Evolutionary conservation across 2,329 filamentous ascomycete species (phyloP).

Genomic region (Talaromyces verruculosus): DNA sequence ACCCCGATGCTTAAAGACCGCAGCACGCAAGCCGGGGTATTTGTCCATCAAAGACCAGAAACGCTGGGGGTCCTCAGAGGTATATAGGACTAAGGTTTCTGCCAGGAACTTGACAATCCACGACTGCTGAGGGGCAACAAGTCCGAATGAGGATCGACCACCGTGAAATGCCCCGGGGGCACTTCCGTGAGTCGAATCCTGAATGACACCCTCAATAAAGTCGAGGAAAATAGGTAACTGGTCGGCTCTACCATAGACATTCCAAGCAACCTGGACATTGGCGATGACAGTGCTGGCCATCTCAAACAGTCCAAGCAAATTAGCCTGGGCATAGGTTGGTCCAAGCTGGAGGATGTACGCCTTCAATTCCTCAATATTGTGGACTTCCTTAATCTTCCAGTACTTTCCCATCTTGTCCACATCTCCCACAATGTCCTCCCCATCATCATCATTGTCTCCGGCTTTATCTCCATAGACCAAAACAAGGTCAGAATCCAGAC

Average conservation of each 20-base stretch:
- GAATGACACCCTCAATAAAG: conserved; percentile 8
- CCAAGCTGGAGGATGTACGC: conserved; percentile 1
- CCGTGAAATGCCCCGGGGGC: no score
- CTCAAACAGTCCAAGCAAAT: not conserved
- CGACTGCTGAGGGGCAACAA: not conserved
- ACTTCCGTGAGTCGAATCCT: not conserved
- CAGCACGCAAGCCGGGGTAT: not conserved
- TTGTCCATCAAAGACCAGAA: conserved; percentile 5
- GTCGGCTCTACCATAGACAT: not conserved
- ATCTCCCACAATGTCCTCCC: conserved; percentile 7
- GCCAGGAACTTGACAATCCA: conserved; percentile 7
- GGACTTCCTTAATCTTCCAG: not conserved
- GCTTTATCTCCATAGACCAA: not conserved
- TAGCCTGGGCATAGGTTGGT: not conserved
- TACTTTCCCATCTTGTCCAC: not conserved
- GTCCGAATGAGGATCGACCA: not conserved
- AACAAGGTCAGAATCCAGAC: conserved; percentile 2
- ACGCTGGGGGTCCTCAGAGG: not conserved
- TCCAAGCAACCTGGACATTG: conserved; percentile 19
- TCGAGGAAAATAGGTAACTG: conserved; percentile 11
- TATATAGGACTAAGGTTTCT: not conserved
- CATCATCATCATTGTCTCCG: not conserved
- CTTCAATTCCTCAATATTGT: not conserved
- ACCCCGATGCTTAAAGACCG: not conserved
- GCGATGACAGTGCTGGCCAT: not conserved